These are phyloP conservation scores for Blastocystis sp. DNA, from an alignment of 352 stramenopile genomes.

Conservation along the genomic window DNA sequence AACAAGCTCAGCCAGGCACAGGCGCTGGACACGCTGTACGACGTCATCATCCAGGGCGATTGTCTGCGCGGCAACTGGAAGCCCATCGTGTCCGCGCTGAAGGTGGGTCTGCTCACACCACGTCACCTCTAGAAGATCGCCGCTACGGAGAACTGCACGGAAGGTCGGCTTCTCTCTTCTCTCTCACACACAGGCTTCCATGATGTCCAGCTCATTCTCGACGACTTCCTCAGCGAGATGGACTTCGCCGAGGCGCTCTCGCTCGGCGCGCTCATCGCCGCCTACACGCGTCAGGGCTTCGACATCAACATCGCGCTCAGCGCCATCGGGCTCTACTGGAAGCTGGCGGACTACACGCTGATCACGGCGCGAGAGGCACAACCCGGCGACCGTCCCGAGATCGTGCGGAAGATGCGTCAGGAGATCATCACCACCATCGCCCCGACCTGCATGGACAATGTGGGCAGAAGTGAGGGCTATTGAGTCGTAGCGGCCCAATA, in stretches of 20 bases:
- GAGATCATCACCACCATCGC: constrained; percentile 23
- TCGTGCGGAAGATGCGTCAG: constrained; percentile 26
- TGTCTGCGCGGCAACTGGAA: constrained; percentile 28
- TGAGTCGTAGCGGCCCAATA: background rate
- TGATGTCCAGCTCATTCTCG: constrained; percentile 17
- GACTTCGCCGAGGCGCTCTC: constrained; percentile 16
- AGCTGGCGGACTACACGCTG: constrained; percentile 33
- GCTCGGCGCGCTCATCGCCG: background rate
- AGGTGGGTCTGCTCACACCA: background rate
- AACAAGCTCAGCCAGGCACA: background rate
- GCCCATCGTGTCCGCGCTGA: constrained; percentile 13
- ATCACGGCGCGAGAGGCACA: constrained; percentile 38
- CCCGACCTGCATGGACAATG: constrained; percentile 25
- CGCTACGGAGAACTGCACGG: background rate
- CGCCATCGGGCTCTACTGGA: constrained; percentile 41
- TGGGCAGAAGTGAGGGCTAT: background rate
- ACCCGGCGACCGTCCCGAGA: constrained; percentile 4
- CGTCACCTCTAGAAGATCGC: constrained; percentile 14
- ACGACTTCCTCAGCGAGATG: constrained; percentile 41
- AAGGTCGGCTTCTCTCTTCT: background rate
- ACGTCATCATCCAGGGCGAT: constrained; percentile 45
- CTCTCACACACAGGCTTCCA: background rate
- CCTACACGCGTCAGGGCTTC: constrained; percentile 2
- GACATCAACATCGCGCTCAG: constrained; percentile 39
- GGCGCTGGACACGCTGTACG: constrained; percentile 36